Base-by-base conservation (phyloP, 306 rosid genomes). In the cucumber (Cucumis sativus) region DNA sequence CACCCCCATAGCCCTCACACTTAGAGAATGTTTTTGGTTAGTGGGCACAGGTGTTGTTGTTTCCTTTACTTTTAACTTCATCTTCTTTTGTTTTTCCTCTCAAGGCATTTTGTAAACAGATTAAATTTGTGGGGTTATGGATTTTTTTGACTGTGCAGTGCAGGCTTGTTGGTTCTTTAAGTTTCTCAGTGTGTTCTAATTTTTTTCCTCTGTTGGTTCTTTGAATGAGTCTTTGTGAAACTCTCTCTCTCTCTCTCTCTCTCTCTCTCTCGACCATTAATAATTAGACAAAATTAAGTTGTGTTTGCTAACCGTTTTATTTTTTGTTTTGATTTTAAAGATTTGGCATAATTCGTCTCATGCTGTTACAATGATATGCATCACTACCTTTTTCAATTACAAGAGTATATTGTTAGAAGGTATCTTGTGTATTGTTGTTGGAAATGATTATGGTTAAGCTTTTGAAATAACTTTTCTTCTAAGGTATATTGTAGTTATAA, bases 1-100 rank as follows among this genome's bases (percentile, higher is more conserved):
- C n/a, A 78, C 74, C 35, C 35, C 35, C 15, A 33, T 84, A 80
- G 88, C 71, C 54, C 77, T 79, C 61, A 80, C 64, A 76, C 69
- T 77, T 82, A 62, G 78, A 62, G 78, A 75, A 41, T 58, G 37
- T 67, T 67, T 45, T 61, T 77, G 54, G 37, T 58, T 75, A 43
- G 49, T 77, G 10, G 61, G 39, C 28, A 17, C 60, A 30, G 17
- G 23, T n/a, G n/a, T n/a, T 17, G 43, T 41, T 76, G 75, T 45
- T 43, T 43, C 25, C 33, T 33, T 33, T 54, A 55, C 65, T 74
- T 64, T 17, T 73, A 23, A 28, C 47, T 70, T 47, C 76, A 25
- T 70, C 35, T 33, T 33, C 67, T 58, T 41, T 20, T 20, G 18
- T 35, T 28, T 58, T 60, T 15, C 21, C 10, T 58, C 37, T 1